phyloP scores from a whole-genome alignment of 345 rosid species.

The Schrenkiella parvula region DNA sequence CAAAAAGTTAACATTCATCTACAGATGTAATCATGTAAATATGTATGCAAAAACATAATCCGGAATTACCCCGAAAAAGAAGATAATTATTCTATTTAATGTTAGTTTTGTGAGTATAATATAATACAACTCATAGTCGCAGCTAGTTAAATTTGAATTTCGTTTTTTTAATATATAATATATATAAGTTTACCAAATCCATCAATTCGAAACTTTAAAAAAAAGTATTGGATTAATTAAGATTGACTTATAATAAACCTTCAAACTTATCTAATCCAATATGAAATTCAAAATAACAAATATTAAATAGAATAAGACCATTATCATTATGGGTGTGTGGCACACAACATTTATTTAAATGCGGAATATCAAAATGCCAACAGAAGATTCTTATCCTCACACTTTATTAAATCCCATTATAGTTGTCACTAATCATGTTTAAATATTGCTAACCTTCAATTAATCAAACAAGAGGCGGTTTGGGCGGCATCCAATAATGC shows the following conservation, averaged over 20 bases:
- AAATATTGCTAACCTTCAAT: background rate
- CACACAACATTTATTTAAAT: constrained; percentile 1
- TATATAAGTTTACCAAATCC: background rate
- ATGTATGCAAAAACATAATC: background rate
- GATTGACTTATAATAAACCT: background rate
- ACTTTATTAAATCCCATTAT: constrained; percentile 15
- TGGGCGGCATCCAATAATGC: constrained; percentile 32
- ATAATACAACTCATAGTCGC: background rate
- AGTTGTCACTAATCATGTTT: constrained; percentile 22
- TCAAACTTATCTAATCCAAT: constrained; percentile 19
- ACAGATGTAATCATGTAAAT: background rate
- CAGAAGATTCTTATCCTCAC: constrained; percentile 29
- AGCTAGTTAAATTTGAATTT: background rate
- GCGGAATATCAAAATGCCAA: constrained; percentile 8
- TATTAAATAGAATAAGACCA: background rate
- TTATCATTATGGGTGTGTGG: constrained; percentile 29
- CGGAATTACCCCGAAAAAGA: background rate
- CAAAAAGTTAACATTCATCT: background rate
- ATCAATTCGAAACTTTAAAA: background rate
- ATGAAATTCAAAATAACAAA: background rate
- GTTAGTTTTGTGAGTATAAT: background rate
- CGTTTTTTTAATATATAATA: background rate
- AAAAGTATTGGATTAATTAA: background rate
- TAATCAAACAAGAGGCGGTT: constrained; percentile 27
- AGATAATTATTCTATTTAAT: background rate